phyloP scores from a whole-genome alignment of 2,329 filamentous ascomycete genomes.

The Stagonosporopsis cucurbitacearum region DNA sequence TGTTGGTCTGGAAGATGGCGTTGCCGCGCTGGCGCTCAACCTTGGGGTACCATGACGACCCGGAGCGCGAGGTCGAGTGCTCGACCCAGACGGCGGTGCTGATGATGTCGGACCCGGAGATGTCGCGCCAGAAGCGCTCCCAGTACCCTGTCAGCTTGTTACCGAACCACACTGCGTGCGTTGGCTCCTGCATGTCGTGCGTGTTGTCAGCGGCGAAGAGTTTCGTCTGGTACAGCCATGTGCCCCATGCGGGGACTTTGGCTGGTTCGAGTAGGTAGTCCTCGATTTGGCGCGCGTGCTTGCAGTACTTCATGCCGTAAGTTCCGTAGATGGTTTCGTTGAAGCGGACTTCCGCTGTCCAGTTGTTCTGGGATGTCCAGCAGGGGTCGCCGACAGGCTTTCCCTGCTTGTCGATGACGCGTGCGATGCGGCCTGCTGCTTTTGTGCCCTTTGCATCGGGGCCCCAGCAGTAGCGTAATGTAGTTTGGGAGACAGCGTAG shows the following conservation, averaged over 20 bases:
- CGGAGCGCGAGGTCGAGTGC: constrained; percentile 8
- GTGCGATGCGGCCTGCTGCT: constrained; percentile 19
- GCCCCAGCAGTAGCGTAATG: constrained; percentile 23
- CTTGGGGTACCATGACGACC: constrained; percentile 14
- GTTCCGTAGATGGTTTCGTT: constrained; percentile 23
- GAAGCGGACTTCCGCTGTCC: constrained; percentile 20
- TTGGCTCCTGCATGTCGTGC: constrained; percentile 23
- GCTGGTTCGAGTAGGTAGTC: constrained; percentile 18
- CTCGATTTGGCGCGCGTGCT: constrained; percentile 21
- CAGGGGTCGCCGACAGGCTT: constrained; percentile 19
- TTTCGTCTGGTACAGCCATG: constrained; percentile 22
- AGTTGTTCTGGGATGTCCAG: constrained; percentile 21
- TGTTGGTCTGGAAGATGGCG: constrained; percentile 19
- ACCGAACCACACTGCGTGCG: constrained; percentile 21
- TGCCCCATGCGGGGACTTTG: constrained; percentile 22
- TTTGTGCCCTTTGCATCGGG: constrained; percentile 22
- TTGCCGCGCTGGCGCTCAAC: constrained; percentile 17
- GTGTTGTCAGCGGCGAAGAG: constrained; percentile 17
- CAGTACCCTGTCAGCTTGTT: constrained; percentile 15
- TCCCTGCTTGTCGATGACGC: constrained; percentile 15
- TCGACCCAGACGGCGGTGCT: constrained; percentile 22
- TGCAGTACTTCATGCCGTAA: constrained; percentile 23
- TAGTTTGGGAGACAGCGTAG: constrained; percentile 23
- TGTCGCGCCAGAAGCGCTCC: constrained; percentile 24
- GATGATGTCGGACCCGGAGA: constrained; percentile 14